Evolutionary conservation across 805 yeast species (phyloP).

Genomic region (Candida railenensis): DNA sequence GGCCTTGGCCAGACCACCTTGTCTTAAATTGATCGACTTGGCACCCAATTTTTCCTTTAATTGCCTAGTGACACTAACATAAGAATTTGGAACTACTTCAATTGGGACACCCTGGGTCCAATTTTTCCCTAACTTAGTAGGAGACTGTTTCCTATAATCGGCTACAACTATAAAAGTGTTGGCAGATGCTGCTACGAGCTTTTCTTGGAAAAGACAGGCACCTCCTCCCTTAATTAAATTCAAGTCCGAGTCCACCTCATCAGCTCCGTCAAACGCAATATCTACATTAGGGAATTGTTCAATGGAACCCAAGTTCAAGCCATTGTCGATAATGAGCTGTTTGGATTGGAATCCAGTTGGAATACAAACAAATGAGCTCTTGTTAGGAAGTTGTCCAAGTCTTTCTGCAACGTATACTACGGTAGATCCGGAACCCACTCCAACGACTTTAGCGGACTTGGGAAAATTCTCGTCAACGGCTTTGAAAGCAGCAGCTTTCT

Average conservation of each 20-base stretch:
- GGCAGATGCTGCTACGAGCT: slow-evolving; percentile 83
- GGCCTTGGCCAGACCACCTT: slow-evolving; percentile 90
- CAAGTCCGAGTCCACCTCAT: slow-evolving; percentile 80
- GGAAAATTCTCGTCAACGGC: slow-evolving; percentile 91
- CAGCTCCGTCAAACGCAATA: slow-evolving; percentile 98
- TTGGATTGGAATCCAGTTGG: slow-evolving; percentile 98
- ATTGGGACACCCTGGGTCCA: slow-evolving; percentile 95
- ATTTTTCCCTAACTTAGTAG: slow-evolving; percentile 61
- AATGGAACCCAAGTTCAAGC: slow-evolving; percentile 72
- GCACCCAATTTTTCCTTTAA: slow-evolving; percentile 63
- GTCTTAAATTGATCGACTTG: slow-evolving; percentile 61
- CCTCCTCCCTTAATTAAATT: slow-evolving; percentile 98
- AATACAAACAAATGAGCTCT: slow-evolving; percentile 66
- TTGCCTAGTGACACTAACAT: slow-evolving; percentile 69
- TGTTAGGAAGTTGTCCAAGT: slow-evolving; percentile 64
- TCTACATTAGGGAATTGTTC: slow-evolving; percentile 84
- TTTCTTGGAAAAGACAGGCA: slow-evolving; percentile 95
- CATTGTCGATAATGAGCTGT: slow-evolving; percentile 79
- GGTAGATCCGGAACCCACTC: slow-evolving; percentile 96
- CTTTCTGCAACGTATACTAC: slow-evolving; percentile 97
- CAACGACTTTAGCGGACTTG: slow-evolving; percentile 67
- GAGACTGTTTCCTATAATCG: slow-evolving; percentile 82
- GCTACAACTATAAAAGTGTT: slow-evolving; percentile 83
- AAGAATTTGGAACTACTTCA: slow-evolving; percentile 89
- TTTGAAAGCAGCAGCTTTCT: slow-evolving; percentile 81